Evolutionary conservation across 805 yeast species (phyloP), one percentile per base, ranked within the genome.

Genomic region (Saccharomycopsis microspora): DNA sequence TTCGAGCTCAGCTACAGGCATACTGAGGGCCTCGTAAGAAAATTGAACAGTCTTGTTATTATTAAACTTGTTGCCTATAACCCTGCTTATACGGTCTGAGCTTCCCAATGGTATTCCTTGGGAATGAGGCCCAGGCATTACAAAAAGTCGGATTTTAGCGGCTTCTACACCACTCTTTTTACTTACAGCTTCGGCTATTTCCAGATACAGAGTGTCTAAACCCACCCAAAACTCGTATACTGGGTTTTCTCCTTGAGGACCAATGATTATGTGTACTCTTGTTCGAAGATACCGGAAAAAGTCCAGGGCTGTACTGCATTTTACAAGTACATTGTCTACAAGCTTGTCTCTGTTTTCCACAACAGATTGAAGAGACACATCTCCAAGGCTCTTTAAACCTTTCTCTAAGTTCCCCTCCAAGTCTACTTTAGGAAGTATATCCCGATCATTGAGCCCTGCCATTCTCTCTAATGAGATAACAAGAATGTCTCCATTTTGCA

Each of bases 1-100:
- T 62, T 93, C 98, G 57, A 82, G 74, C 53, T 87, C 94, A 35
- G 68, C 72, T 46, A 90, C 66, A 1, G 89, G 78, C 41, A 88
- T 78, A 42, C 78, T 83, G 57, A 93, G 70, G 1, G 82, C 64
- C 58, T 90, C 96, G 60, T 84, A 90, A 54, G 80, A 81, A 49
- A 90, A 74, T 1, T 68, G 57, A 4, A 78, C 68, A 5, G 67
- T 61, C 32, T 60, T 57, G 45, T 66, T 66, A 9, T 57, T 49
- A 35, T 57, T 50, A 7, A 57, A 50, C 32, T 57, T 55, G 44
- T 66, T 66, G 3, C 70, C 61, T 32, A 67, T 55, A 47, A 66
- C 65, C 32, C 63, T 61, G 7, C 60, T 59, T 11, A 70, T 50
- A 8, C 38, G 41, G 43, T 63, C 58, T 40, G 58, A 60, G 3